Conservation (phyloP, 345 rosid genomes). For the Sisymbrium irio region DNA sequence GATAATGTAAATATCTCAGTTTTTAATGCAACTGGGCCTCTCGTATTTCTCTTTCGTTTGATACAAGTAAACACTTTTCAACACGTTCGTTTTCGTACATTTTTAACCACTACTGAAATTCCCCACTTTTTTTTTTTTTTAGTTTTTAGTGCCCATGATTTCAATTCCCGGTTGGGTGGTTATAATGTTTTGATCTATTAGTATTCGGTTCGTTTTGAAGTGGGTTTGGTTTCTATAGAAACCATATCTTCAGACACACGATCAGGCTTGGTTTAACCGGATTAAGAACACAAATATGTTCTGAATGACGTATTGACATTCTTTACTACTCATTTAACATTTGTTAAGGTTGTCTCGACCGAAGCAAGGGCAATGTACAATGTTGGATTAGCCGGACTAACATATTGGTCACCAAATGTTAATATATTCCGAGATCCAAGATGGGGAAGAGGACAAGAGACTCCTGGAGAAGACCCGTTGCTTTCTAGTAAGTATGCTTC, state of each 20-base stretch:
- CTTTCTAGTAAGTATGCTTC: constrained; percentile 74
- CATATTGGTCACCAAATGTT: constrained; percentile 90
- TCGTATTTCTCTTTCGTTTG: constrained; percentile 9
- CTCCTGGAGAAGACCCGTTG: constrained; percentile 95
- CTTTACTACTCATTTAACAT: not conserved
- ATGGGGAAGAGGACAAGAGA: constrained; percentile 97
- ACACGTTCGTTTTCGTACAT: constrained; percentile 1
- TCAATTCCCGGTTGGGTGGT: not conserved
- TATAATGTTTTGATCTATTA: not conserved
- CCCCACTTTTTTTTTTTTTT: not conserved
- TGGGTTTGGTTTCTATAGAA: not conserved
- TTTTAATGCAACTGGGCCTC: constrained; percentile 18
- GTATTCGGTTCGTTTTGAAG: not conserved
- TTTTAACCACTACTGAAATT: not conserved
- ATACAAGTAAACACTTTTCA: constrained; percentile 24
- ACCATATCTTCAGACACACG: not conserved
- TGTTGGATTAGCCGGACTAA: constrained; percentile 84
- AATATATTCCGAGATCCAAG: constrained; percentile 93
- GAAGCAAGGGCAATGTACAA: constrained; percentile 99
- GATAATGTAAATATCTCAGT: constrained; percentile 17
- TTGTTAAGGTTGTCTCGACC: constrained; percentile 73
- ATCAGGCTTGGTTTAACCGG: not conserved
- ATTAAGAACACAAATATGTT: not conserved
- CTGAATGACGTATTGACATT: not conserved
- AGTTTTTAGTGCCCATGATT: constrained; percentile 5